Conservation (phyloP, 1,284 basidiomycete species). For the Vanrija sp. region DNA sequence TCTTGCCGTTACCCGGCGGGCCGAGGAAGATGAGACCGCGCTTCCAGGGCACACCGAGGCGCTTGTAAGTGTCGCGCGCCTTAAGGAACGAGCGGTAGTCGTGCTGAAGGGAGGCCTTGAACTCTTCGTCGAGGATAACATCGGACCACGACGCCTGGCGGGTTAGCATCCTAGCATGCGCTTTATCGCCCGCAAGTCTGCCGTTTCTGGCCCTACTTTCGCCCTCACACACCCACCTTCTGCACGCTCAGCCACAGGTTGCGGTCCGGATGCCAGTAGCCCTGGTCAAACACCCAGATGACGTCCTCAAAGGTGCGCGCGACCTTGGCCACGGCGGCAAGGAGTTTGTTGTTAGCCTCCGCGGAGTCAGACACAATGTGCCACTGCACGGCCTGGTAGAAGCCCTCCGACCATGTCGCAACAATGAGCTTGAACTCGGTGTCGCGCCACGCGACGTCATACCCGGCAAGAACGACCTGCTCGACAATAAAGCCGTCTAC, state of each 20-base stretch:
- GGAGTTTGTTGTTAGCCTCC: slow-evolving; percentile 55
- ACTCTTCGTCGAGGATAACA: slow-evolving; percentile 66
- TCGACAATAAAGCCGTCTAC: slow-evolving; percentile 16
- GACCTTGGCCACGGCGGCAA: slow-evolving; percentile 55
- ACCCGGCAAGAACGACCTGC: slow-evolving; percentile 21
- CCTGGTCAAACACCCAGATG: slow-evolving; percentile 69
- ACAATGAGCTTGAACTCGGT: slow-evolving; percentile 24
- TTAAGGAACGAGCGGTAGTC: slow-evolving; percentile 74
- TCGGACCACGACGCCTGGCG: slow-evolving; percentile 39
- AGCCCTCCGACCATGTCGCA: slow-evolving; percentile 24
- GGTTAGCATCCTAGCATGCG: not conserved
- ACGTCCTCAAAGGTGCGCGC: slow-evolving; percentile 59
- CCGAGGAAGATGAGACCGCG: slow-evolving; percentile 46
- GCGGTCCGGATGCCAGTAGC: slow-evolving; percentile 63
- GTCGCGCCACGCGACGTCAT: slow-evolving; percentile 23
- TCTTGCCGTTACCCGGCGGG: slow-evolving; percentile 70
- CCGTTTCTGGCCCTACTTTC: too few relatives aligned
- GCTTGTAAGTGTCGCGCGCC: slow-evolving; percentile 65
- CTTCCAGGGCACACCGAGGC: slow-evolving; percentile 76
- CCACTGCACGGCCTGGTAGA: slow-evolving; percentile 22
- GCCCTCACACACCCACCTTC: too few relatives aligned
- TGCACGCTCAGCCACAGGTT: slow-evolving; percentile 66
- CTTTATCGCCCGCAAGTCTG: too few relatives aligned
- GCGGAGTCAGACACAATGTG: slow-evolving; percentile 54
- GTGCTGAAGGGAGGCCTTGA: slow-evolving; percentile 63